Conservation (phyloP, 73 alveolate species). For the Effrenium voratum region DNA sequence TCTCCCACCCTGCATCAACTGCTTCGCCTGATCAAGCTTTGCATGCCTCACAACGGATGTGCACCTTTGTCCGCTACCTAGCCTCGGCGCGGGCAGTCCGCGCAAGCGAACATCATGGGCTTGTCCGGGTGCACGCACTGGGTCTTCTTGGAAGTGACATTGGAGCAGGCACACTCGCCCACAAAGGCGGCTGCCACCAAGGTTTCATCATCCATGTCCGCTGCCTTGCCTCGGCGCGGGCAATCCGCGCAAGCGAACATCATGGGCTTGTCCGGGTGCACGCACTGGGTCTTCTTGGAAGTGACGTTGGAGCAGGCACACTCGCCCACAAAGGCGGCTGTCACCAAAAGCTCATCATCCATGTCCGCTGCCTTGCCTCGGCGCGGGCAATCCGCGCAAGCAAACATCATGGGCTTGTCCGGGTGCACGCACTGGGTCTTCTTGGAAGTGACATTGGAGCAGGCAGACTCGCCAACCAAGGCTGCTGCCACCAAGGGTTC, state of each 20-base stretch:
- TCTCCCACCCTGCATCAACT: no score
- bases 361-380: slow-evolving; percentile 32
- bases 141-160: slow-evolving; percentile 4
- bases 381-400: slow-evolving; percentile 74
- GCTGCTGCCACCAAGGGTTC: slow-evolving; percentile 57
- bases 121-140: slow-evolving; percentile 79
- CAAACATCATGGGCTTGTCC: slow-evolving; percentile 85
- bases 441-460: background rate
- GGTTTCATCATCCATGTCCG: slow-evolving; percentile 36
- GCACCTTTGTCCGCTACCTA: background rate
- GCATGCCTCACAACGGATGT: no score
- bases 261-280: slow-evolving; percentile 88
- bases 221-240: slow-evolving; percentile 58
- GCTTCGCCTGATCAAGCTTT: no score
- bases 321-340: slow-evolving; percentile 30
- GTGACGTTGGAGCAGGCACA: background rate
- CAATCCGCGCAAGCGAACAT: slow-evolving; percentile 92
- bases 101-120: slow-evolving; percentile 83
- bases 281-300: slow-evolving; percentile 48
- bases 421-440: slow-evolving; percentile 25
- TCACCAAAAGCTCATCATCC: slow-evolving; percentile 9
- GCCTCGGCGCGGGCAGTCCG: slow-evolving; percentile 54
- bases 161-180: background rate
- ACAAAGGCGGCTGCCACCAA: slow-evolving; percentile 33
- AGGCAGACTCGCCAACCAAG: slow-evolving; percentile 34